phyloP scores from a whole-genome alignment of 2,329 filamentous ascomycete genomes.

The Ceratocystis diversiconidia region DNA sequence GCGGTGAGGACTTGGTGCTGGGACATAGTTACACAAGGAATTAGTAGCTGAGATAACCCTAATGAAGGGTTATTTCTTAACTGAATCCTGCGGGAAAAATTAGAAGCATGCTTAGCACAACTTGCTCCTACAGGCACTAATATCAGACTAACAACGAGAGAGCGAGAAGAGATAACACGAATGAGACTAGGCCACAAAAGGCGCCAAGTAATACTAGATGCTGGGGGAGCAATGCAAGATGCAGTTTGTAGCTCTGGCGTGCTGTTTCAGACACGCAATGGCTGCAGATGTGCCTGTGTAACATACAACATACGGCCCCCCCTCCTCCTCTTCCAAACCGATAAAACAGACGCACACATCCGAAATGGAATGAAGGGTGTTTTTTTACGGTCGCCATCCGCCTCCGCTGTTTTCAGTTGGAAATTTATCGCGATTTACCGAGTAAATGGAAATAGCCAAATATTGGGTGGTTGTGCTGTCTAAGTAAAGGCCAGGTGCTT shows the following conservation, averaged over 20 bases:
- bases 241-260: not conserved
- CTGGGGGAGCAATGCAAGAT: not conserved
- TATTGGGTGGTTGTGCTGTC: not conserved
- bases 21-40: not conserved
- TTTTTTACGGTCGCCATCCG: not conserved
- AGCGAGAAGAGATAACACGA: not conserved
- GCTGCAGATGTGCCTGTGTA: not conserved
- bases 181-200: not conserved
- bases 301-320: not conserved
- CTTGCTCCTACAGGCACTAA: not conserved
- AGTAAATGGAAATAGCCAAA: not conserved
- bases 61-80: not conserved
- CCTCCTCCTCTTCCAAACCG: not conserved
- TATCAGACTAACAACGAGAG: not conserved
- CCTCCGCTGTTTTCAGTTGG: not conserved
- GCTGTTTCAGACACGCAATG: not conserved
- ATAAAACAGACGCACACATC: slow-evolving; percentile 1
- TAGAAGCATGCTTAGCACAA: not conserved
- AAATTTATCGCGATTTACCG: not conserved
- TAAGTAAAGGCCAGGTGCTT: too few relatives aligned
- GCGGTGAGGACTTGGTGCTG: too few relatives aligned
- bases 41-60: not conserved
- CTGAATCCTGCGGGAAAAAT: not conserved
- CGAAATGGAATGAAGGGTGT: slow-evolving; percentile 1
- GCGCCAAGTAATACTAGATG: not conserved